Conservation (phyloP, 2,329 filamentous ascomycete genomes). For the Aspergillus nomiae region DNA sequence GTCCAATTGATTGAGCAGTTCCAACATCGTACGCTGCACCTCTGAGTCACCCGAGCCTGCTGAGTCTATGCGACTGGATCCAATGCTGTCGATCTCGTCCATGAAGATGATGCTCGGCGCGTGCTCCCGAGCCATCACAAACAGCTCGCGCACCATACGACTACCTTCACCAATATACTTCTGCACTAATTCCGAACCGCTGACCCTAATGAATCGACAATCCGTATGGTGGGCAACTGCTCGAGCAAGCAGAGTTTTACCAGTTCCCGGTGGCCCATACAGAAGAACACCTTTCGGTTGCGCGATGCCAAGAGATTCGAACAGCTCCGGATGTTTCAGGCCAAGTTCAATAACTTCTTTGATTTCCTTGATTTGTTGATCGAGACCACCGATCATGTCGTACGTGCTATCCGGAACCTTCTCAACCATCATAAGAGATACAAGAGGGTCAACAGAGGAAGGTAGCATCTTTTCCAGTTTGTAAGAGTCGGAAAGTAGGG, state of each 20-base stretch:
- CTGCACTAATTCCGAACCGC: conserved; percentile 92
- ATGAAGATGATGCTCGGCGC: conserved; percentile 99
- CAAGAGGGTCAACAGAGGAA: conserved; percentile 95
- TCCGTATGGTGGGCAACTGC: conserved; percentile 98
- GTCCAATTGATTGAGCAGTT: conserved; percentile 96
- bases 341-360: conserved; percentile 99
- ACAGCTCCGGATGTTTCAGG: conserved; percentile 96
- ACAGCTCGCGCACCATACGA: conserved; percentile 97
- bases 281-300: conserved; percentile 97
- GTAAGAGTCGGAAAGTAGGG: conserved; percentile 94
- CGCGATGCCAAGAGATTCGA: conserved; percentile 97
- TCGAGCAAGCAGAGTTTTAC: conserved; percentile 92
- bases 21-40: conserved; percentile 97
- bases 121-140: conserved; percentile 98
- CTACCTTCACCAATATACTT: conserved; percentile 99
- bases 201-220: conserved; percentile 98
- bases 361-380: conserved; percentile 99
- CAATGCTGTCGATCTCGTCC: conserved; percentile 99
- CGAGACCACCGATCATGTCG: conserved; percentile 98
- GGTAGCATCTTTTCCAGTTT: conserved; percentile 98
- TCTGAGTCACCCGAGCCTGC: conserved; percentile 95
- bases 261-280: conserved; percentile 94
- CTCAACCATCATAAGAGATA: conserved; percentile 99
- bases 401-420: conserved; percentile 99
- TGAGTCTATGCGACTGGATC: conserved; percentile 93